Evolutionary conservation across 345 rosid species (phyloP), one percentile per base, ranked within the genome.

Genomic region (Isatis tinctoria): DNA sequence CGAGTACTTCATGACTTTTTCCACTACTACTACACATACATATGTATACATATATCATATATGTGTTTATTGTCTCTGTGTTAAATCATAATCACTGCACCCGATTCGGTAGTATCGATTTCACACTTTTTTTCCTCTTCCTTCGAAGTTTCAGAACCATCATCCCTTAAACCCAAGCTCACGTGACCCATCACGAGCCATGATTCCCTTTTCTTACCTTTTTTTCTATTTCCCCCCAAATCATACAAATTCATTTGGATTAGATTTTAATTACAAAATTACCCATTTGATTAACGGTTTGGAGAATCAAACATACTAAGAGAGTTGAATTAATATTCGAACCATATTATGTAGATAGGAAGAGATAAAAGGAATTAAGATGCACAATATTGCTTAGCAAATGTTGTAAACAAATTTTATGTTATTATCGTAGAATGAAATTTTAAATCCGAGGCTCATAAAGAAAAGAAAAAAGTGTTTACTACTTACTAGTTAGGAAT

Each of bases 1-100:
- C 80, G 30, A 76, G 72, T 70, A 43, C 71, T 70, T 35, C 66
- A 54, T 70, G 75, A 76, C 80, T 76, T 76, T 76, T 76, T 28
- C 64, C 69, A 74, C 60, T 59, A 20, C 64, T 78, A 52, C 67
- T 68, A 65, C 72, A 33, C 60, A 57, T 16, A 51, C n/a, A 44
- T 16, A 52, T 7, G n/a, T 18, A 8, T 47, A 49, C 11, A 17
- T 26, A 52, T 12, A 17, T 5, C 8, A 27, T 16, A 18, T 32
- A 27, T 35, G n/a, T 49, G 18, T 52, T 35, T 26, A 35, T 67
- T 67, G 24, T 67, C 52, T 67, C 10, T 53, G 26, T 74, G 54
- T 24, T 51, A 69, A 62, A 76, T 27, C 27, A 27, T 13, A 76
- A 75, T 69, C 74, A 69, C 70, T 69, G 62, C 78, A 40, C 69